Base-by-base conservation (phyloP, 495 filamentous ascomycete genomes). In the Neurospora tetrasperma region DNA sequence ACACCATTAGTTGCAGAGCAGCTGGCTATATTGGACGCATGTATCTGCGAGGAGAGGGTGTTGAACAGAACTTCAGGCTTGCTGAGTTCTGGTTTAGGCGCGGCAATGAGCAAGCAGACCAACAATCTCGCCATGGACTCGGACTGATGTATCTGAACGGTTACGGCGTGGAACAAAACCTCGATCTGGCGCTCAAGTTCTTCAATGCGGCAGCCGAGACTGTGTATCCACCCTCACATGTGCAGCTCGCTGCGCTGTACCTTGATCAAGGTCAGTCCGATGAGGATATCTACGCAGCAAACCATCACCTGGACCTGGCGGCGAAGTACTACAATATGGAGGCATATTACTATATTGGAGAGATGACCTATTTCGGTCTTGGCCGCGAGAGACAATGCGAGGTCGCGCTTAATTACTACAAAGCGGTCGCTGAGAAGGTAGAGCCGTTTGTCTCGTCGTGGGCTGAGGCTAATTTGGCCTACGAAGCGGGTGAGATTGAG, bases 281-380 rank as follows among this genome's bases (percentile, higher is more conserved):
- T 4, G 54, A 66, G 54, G 86, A 89, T 73, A 76, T 86, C 20
- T 78, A 78, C 27, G 89, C 89, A 6, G 96, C 96, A 5, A 92
- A 88, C 54, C 86, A 89, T 42, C 97, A 97, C 78, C 98, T 99
- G 74, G 95, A 98, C 74, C 85, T 96, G n/a, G 96, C 96, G 23
- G 92, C 91, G 69, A 88, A 94, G 42, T 93, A 94, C 82, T 90
- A 90, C 16, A 93, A 92, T 80, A 93, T 98, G 74, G 96, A 98
- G 81, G 91, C 96, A 1, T 95, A 92, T 76, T 99, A 98, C 82
- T 97, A 96, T 79, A 90, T 99, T 4, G 96, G 93, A 0, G 96
- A 98, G 81, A 88, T 98, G 80, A 92, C 88, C 69, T 89, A 94
- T 74, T 88, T 92, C 71, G 95, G 93, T 0, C 84, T 96, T 70